Conservation (phyloP, 2,329 filamentous ascomycete genomes). For the Pseudocercospora pini-densiflorae region DNA sequence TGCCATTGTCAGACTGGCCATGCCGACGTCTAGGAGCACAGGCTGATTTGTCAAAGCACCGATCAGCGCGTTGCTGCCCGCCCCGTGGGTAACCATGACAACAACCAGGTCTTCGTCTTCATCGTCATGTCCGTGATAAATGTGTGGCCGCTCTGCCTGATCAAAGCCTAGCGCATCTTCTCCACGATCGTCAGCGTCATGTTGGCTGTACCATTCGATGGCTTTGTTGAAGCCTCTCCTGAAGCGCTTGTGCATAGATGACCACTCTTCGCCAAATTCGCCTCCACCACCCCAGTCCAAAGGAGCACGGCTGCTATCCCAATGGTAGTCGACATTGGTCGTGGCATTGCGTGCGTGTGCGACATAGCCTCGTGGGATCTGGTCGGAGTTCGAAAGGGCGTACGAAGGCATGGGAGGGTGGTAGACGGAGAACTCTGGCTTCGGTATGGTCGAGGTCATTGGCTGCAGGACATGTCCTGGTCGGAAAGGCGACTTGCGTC, state of each 20-base stretch:
- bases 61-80: constrained; percentile 93
- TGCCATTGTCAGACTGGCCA: constrained; percentile 91
- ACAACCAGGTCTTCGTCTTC: constrained; percentile 76
- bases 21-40: constrained; percentile 84
- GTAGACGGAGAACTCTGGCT: constrained; percentile 57
- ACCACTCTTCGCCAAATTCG: constrained; percentile 91
- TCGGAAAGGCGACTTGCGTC: constrained; percentile 35
- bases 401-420: constrained; percentile 79
- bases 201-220: constrained; percentile 76
- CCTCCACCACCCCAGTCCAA: constrained; percentile 88
- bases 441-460: constrained; percentile 33
- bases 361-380: constrained; percentile 86
- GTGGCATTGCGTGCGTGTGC: constrained; percentile 89
- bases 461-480: constrained; percentile 32
- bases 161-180: constrained; percentile 42
- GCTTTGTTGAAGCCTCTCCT: constrained; percentile 77
- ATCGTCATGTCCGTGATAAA: constrained; percentile 55
- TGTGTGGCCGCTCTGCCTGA: constrained; percentile 41
- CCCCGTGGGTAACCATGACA: constrained; percentile 89
- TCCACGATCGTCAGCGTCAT: constrained; percentile 41
- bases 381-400: constrained; percentile 76
- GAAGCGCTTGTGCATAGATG: constrained; percentile 90
- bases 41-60: constrained; percentile 90
- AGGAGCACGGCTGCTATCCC: constrained; percentile 85
- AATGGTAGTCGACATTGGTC: constrained; percentile 86